Conservation (phyloP, 148 eudicot genomes). For the Nepenthes mirabilis region DNA sequence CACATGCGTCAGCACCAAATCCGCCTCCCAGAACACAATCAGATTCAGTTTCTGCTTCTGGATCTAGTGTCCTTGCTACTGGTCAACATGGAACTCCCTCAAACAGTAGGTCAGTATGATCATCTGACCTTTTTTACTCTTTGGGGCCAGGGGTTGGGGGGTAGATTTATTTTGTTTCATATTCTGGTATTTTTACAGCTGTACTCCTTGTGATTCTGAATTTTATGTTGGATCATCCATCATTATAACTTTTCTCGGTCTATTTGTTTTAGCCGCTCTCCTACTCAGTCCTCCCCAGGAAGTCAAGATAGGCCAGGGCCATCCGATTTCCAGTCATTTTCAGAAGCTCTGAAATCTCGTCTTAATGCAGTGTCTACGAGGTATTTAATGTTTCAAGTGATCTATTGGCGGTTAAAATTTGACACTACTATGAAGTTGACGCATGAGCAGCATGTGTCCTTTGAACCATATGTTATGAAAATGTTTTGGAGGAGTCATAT, state of each 20-base stretch:
- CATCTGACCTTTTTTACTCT: background rate
- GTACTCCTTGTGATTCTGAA: too few species aligned
- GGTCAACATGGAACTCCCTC: conserved; percentile 54
- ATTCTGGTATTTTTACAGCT: too few species aligned
- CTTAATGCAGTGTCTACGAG: conserved; percentile 61
- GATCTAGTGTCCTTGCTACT: conserved; percentile 29
- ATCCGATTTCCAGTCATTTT: conserved; percentile 75
- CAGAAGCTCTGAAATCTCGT: conserved; percentile 73
- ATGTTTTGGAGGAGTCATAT: background rate
- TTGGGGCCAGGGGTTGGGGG: background rate
- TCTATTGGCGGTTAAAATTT: background rate
- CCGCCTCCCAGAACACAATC: conserved; percentile 21
- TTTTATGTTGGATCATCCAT: too few species aligned
- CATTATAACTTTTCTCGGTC: background rate
- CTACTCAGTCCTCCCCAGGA: conserved; percentile 42
- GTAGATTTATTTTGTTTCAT: too few species aligned
- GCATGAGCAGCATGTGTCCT: too few species aligned
- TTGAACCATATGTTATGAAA: too few species aligned
- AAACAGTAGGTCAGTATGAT: conserved; percentile 33
- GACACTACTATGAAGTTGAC: background rate
- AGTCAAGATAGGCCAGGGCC: conserved; percentile 76
- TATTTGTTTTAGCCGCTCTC: conserved; percentile 26
- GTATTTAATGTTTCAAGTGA: conserved; percentile 18
- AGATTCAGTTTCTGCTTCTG: conserved; percentile 38
- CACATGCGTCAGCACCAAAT: conserved; percentile 19